Conservation (phyloP, 306 rosid genomes). For the Adenanthera pavonina region DNA sequence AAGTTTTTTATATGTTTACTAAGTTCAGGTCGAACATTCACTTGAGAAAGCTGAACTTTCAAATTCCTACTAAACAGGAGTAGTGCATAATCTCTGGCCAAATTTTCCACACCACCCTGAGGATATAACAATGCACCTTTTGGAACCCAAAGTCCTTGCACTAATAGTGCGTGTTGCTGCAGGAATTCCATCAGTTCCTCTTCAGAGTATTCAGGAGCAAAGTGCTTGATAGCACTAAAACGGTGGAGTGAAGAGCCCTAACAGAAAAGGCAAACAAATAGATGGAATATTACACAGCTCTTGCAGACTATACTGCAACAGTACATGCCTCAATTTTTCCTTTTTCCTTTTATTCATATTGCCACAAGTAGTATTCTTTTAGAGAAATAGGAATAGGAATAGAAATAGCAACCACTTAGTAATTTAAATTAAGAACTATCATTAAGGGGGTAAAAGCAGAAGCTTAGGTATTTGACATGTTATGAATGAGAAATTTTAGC, state of each 20-base stretch:
- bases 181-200: conserved; percentile 66
- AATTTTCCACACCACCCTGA: conserved; percentile 31
- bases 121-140: conserved; percentile 58
- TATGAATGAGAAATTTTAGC: conserved; percentile 29
- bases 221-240: conserved; percentile 75
- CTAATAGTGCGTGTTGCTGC: conserved; percentile 60
- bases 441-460: not conserved
- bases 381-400: not conserved
- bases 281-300: conserved; percentile 7
- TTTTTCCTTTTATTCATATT: conserved; percentile 12
- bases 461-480: conserved; percentile 26
- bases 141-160: conserved; percentile 85
- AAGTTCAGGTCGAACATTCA: conserved; percentile 43
- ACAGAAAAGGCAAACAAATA: conserved; percentile 34
- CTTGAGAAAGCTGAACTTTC: conserved; percentile 51
- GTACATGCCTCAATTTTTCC: not conserved
- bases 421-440: conserved; percentile 2
- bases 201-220: conserved; percentile 65
- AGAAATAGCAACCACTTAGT: conserved; percentile 10
- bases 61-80: conserved; percentile 59
- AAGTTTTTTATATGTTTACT: conserved; percentile 39
- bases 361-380: conserved; percentile 9
- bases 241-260: conserved; percentile 73
- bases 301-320: conserved; percentile 22
- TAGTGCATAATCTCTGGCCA: conserved; percentile 64